These are phyloP conservation scores for Gracilaria domingensis DNA, from an alignment of 23 red algal genomes.

Conservation along the genomic window DNA sequence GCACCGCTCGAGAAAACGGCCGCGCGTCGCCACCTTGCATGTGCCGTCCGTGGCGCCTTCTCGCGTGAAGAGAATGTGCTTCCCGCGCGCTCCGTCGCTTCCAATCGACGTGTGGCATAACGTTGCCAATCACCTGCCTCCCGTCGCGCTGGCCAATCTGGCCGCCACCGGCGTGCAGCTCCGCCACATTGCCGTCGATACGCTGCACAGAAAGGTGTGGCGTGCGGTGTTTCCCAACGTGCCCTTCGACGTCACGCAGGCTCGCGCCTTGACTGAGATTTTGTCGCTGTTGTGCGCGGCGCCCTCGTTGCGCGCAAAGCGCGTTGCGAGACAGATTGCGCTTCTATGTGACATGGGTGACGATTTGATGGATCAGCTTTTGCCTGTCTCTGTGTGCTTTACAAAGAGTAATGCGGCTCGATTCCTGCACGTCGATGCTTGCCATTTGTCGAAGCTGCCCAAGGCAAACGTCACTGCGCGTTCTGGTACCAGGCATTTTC, in stretches of 20 bases:
- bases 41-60: too few relatives aligned
- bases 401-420: neutral
- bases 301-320: constrained; percentile 1
- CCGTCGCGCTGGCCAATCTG: constrained; percentile 19
- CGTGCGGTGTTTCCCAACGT: neutral
- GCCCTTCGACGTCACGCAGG: neutral
- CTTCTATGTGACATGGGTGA: neutral
- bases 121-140: neutral
- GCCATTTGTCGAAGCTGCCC: neutral
- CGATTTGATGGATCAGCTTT: neutral
- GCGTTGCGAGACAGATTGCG: neutral
- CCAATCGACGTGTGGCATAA: constrained; percentile 4
- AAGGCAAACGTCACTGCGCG: neutral
- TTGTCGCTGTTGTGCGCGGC: neutral
- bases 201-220: constrained; percentile 20
- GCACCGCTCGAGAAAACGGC: neutral
- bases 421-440: constrained; percentile 7
- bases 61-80: neutral
- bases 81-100: neutral
- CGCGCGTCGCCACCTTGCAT: neutral
- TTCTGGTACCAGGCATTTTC: neutral
- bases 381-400: neutral
- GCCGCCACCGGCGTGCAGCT: neutral
- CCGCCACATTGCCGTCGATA: neutral
- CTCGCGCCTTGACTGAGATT: neutral